Evolutionary conservation across 306 rosid species (phyloP), one percentile per base, ranked within the genome.

Genomic region (Prunus armeniaca): DNA sequence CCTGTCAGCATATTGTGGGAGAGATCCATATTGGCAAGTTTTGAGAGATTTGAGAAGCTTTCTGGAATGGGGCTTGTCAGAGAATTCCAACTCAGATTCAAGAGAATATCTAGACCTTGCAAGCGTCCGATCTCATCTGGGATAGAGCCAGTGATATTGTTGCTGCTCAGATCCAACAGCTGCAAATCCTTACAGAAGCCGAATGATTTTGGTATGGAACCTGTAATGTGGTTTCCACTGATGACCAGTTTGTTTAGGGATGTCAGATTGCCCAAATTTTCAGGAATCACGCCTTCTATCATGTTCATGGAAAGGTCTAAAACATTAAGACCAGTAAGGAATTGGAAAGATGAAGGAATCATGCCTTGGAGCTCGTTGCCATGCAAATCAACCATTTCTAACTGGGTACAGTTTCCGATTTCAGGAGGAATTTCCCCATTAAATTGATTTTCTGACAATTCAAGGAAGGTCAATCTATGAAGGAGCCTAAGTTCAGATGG

Each of bases 311-410:
- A 91, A 76, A 94, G 91, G 86, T 94, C 98, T 57, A 94, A 85
- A 43, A 89, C 94, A 76, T 94, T 90, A 22, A 94, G 91, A 65
- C 76, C 67, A 25, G 74, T 55, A 72, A 94, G 88, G 80, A 85
- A 89, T 54, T 84, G 79, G 19, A 90, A 75, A 9, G 98, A 85
- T 25, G 90, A 87, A 76, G 96, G 98, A 74, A 94, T 88, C 45
- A 57, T 74, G 80, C 97, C 98, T 74, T 81, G 91, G 71, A 94
- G 89, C 65, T 73, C 61, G 85, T 94, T 94, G 62, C 71, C 84
- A 74, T 91, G 97, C 87, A 94, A 80, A 84, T 94, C 97, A 79
- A 94, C 88, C 98, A 94, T 88, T 83, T 94, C 94, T 65, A 94
- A 87, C 60, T 90, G 81, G 84, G 78, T 79, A 82, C 98, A 94